Base-by-base conservation (phyloP, 805 yeast genomes). In the Candida mattraensis region DNA sequence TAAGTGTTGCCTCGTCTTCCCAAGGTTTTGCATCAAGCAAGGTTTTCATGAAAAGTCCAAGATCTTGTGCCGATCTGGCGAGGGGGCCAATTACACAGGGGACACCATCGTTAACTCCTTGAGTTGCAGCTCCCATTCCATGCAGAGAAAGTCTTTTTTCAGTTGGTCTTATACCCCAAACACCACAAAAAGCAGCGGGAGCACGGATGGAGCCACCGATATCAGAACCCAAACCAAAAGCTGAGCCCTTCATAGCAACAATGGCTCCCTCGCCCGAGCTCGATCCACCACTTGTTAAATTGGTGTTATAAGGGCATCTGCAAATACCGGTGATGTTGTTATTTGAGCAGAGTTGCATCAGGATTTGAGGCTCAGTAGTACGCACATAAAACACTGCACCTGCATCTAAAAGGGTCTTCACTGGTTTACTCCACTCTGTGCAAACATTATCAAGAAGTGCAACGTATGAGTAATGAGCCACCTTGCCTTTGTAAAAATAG, bases 101-200 rank as follows among this genome's bases (percentile, higher is more conserved):
- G 18, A 72, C 66, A 16, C 70, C 66, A 35, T 74, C 78, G 50
- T 67, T 67, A 42, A 70, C 66, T 62, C 76, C 61, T 32, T 65
- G 30, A 28, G 69, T 47, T 43, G 58, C 45, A 47, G 63, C 67
- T 8, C 66, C 64, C 16, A 57, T 54, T 31, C 64, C 60, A n/a
- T 33, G 28, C 44, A 53, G 30, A 14, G 81, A 74, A 35, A 76
- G 58, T 36, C 82, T 63, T 13, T 68, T 69, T 11, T 66, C 61
- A n/a, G 79, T 66, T 29, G 76, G 70, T 44, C 72, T 67, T 28
- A 76, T 50, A 17, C 77, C 66, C 61, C 69, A 74, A 30, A 66
- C 54, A 13, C 80, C 80, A 30, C 66, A 58, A 51, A 72, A 74
- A 7, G 72, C 75, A 2, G 80, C 75, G 2, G 82, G 82, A 17